phyloP scores from a whole-genome alignment of 1,284 basidiomycete species.

The Boletus sp. region DNA sequence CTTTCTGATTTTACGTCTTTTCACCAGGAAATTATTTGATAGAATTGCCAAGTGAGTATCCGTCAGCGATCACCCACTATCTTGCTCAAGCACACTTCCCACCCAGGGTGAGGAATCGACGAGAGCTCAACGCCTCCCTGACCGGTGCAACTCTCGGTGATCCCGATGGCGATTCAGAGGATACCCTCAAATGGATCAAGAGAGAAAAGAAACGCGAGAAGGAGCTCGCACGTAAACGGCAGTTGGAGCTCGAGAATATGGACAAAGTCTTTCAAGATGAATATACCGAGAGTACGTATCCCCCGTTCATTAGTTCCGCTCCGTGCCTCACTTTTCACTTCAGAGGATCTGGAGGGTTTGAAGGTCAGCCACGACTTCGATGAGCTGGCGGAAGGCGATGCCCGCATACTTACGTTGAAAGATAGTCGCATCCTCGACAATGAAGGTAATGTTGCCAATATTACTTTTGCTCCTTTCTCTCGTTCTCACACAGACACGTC shows the following conservation, averaged over 20 bases:
- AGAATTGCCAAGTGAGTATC: slow-evolving; percentile 84
- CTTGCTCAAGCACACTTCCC: slow-evolving; percentile 47
- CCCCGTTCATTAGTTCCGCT: neutral
- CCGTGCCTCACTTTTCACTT: slow-evolving; percentile 7
- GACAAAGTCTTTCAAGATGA: slow-evolving; percentile 72
- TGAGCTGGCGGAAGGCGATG: slow-evolving; percentile 88
- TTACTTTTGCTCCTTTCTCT: neutral
- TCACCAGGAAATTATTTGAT: slow-evolving; percentile 66
- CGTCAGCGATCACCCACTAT: slow-evolving; percentile 24
- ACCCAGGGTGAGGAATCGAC: slow-evolving; percentile 82
- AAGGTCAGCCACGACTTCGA: slow-evolving; percentile 96
- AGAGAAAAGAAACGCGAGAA: slow-evolving; percentile 83
- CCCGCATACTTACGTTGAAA: slow-evolving; percentile 92
- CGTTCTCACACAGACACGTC: slow-evolving; percentile 6
- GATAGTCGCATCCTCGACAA: slow-evolving; percentile 91
- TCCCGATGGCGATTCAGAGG: slow-evolving; percentile 66
- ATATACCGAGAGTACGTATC: slow-evolving; percentile 72
- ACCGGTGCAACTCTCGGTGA: slow-evolving; percentile 89
- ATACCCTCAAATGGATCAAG: slow-evolving; percentile 86
- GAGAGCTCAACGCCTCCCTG: slow-evolving; percentile 85
- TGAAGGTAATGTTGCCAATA: slow-evolving; percentile 57
- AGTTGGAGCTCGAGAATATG: slow-evolving; percentile 75
- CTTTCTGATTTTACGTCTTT: slow-evolving; percentile 30
- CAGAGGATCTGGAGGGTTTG: slow-evolving; percentile 86
- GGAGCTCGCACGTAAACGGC: slow-evolving; percentile 73